Evolutionary conservation across 1,284 basidiomycete species (phyloP).

Genomic region (Cutaneotrichosporon cutaneum): DNA sequence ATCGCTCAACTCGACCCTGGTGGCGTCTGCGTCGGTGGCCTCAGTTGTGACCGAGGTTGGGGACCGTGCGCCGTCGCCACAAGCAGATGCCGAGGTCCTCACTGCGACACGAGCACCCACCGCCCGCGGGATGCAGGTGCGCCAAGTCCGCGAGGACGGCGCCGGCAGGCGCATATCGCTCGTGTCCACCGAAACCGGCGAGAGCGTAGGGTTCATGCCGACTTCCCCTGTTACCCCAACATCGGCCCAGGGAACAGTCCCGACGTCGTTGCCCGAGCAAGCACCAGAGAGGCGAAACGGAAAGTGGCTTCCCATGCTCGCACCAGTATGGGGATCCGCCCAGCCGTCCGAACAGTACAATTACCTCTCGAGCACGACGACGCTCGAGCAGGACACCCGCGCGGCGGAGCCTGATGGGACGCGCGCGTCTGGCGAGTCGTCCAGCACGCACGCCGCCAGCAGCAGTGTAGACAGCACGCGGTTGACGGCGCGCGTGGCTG

Average conservation of each 20-base stretch:
- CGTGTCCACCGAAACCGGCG: slow-evolving; percentile 2
- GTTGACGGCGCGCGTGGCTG: neutral
- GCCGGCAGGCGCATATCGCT: neutral
- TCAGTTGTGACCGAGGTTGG: neutral
- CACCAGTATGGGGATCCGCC: slow-evolving; percentile 1
- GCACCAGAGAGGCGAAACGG: neutral
- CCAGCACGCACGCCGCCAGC: neutral
- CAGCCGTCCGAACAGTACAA: neutral
- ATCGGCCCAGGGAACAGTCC: neutral
- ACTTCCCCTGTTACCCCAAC: neutral
- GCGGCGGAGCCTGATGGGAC: neutral
- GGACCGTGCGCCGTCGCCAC: neutral
- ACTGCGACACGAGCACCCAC: neutral
- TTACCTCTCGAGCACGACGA: slow-evolving; percentile 2
- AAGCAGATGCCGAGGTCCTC: neutral
- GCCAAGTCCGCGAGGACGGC: neutral
- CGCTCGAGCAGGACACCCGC: neutral
- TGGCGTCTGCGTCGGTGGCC: neutral
- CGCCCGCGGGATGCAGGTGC: neutral
- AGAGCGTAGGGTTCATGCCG: neutral
- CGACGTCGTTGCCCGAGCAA: neutral
- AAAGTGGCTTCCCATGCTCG: slow-evolving; percentile 4
- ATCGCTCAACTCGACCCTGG: neutral
- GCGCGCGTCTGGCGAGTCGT: neutral
- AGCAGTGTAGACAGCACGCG: neutral